phyloP scores from a whole-genome alignment of 257 asterid species.

The Scutellaria galericulata region DNA sequence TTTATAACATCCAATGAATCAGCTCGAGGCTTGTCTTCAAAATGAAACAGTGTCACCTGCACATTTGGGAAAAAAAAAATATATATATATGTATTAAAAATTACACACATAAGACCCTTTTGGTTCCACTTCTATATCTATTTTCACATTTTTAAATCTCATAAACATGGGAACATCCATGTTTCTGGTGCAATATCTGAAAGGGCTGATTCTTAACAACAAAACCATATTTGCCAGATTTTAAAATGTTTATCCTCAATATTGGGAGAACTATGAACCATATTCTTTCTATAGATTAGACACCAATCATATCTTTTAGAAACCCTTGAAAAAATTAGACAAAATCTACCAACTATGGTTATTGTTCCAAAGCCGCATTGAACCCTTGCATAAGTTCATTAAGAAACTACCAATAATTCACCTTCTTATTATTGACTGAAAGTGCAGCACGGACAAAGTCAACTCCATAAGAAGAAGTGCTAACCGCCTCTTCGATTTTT shows the following conservation, averaged over 20 bases:
- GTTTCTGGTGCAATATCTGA: neutral
- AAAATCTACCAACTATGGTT: neutral
- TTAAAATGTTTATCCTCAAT: constrained; percentile 7
- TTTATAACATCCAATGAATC: constrained; percentile 74
- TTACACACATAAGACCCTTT: neutral
- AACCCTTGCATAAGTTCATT: constrained; percentile 14
- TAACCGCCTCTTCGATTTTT: constrained; percentile 73
- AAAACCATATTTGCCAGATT: neutral
- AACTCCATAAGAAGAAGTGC: constrained; percentile 72
- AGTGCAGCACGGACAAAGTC: constrained; percentile 95
- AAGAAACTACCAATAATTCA: constrained; percentile 26
- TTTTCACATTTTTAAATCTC: constrained; percentile 4
- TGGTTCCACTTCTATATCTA: neutral
- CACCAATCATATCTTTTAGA: neutral
- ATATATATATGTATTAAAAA: too few species aligned
- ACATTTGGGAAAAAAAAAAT: constrained; percentile 12
- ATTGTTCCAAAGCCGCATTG: constrained; percentile 6
- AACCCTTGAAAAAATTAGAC: constrained; percentile 11
- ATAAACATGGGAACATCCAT: neutral
- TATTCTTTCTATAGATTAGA: constrained; percentile 5
- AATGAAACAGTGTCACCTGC: constrained; percentile 95
- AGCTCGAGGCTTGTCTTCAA: constrained; percentile 86
- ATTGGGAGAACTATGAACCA: neutral
- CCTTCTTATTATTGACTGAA: constrained; percentile 81
- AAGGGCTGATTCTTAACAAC: neutral